A percentile compares a stretch with the other conserved stretches of the same genome.
Evolutionary conservation across 768 basidiomycete genomes (phyloP).

Genomic region (Scleroderma citrinum): DNA sequence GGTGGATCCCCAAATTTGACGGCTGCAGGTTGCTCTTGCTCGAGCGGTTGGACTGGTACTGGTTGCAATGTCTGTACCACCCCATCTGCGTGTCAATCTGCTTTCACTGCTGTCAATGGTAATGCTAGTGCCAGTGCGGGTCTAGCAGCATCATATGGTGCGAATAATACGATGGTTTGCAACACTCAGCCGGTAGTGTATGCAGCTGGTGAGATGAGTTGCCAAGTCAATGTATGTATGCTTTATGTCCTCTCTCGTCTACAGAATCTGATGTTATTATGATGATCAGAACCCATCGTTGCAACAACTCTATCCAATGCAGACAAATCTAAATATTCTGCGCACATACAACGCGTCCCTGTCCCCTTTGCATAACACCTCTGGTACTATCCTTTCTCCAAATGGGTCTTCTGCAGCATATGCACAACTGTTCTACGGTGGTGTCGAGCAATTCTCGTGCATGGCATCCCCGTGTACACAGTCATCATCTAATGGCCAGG

Average conservation of each 20-base stretch:
- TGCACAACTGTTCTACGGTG: slow-evolving; percentile 72
- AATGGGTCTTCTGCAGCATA: slow-evolving; percentile 53
- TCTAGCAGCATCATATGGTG: slow-evolving; percentile 23
- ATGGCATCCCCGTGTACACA: slow-evolving; percentile 66
- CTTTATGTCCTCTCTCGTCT: too few relatives aligned
- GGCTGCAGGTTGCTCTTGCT: slow-evolving; percentile 60
- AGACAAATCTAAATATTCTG: slow-evolving; percentile 70
- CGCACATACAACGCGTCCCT: slow-evolving; percentile 65
- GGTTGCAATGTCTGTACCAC: slow-evolving; percentile 78
- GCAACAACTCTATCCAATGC: slow-evolving; percentile 65
- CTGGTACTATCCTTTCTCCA: slow-evolving; percentile 30
- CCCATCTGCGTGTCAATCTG: slow-evolving; percentile 62
- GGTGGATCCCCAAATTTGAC: slow-evolving; percentile 61
- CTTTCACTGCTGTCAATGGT: slow-evolving; percentile 40
- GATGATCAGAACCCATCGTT: slow-evolving; percentile 72
- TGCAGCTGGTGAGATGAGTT: slow-evolving; percentile 79
- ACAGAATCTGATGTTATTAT: not conserved
- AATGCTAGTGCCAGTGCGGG: slow-evolving; percentile 28
- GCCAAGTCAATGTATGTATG: slow-evolving; percentile 65
- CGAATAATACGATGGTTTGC: slow-evolving; percentile 70
- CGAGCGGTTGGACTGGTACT: slow-evolving; percentile 67
- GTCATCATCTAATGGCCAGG: slow-evolving; percentile 35
- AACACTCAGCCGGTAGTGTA: slow-evolving; percentile 65
- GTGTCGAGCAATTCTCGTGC: slow-evolving; percentile 88
- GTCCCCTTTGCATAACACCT: slow-evolving; percentile 47